Evolutionary conservation across 768 basidiomycete genomes (phyloP).

Genomic region (Collybiopsis luxurians): DNA sequence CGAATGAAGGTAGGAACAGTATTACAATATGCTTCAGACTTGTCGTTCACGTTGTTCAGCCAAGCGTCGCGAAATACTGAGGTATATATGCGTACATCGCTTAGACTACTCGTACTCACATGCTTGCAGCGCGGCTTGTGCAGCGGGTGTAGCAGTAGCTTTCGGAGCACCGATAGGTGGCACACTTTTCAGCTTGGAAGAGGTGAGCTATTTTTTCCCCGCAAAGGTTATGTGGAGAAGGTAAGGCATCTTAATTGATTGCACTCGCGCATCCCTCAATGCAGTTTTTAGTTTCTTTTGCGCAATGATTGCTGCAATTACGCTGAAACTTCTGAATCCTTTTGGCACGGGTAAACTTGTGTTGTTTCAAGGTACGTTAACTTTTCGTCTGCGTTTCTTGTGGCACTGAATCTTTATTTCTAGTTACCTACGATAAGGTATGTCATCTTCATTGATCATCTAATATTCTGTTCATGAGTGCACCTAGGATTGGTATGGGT

Average conservation of each 20-base stretch:
- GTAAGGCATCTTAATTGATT: constrained; percentile 38
- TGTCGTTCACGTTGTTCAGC: constrained; percentile 36
- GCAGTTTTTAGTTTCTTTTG: constrained; percentile 82
- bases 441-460: constrained; percentile 4
- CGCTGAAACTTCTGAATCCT: constrained; percentile 88
- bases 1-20: constrained; percentile 74
- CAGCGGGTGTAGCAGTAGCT: constrained; percentile 95
- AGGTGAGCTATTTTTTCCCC: constrained; percentile 96
- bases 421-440: constrained; percentile 82
- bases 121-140: constrained; percentile 77
- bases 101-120: background rate
- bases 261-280: constrained; percentile 15
- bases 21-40: background rate
- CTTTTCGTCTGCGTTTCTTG: background rate
- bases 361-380: constrained; percentile 58
- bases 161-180: constrained; percentile 97
- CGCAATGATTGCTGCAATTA: constrained; percentile 96
- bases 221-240: constrained; percentile 97
- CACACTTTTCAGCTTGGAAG: constrained; percentile 89
- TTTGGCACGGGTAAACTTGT: constrained; percentile 95
- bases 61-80: constrained; percentile 88
- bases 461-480: background rate
- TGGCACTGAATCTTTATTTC: background rate
- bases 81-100: background rate
- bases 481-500: constrained; percentile 85